Percentiles rank a stretch among this genome's conserved stretches.
phyloP scores from a whole-genome alignment of 495 filamentous ascomycete genomes.

The Talaromyces trachyspermus region DNA sequence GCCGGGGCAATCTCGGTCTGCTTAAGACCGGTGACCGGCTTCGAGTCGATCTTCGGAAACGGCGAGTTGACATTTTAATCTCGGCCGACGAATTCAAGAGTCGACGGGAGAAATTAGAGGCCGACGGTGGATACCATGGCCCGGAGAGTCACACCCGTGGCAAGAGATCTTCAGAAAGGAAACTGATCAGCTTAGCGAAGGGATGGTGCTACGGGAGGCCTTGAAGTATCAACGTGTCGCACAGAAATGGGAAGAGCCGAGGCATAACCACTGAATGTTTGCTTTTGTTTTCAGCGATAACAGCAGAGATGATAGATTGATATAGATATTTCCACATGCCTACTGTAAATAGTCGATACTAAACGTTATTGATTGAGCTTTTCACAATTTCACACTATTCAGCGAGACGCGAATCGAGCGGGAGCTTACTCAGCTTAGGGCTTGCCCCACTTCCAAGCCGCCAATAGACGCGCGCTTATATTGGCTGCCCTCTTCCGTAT shows the following conservation, averaged over 20 bases:
- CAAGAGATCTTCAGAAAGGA: constrained; percentile 46
- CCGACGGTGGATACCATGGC: constrained; percentile 26
- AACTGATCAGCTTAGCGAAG: constrained; percentile 42
- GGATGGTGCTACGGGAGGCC: constrained; percentile 45
- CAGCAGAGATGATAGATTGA: too few species aligned
- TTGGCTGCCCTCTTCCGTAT: too few species aligned
- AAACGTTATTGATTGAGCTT: too few species aligned
- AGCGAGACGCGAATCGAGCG: too few species aligned
- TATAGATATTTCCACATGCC: too few species aligned
- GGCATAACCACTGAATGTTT: constrained; percentile 51
- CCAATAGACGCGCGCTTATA: too few species aligned
- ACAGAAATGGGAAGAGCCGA: constrained; percentile 32
- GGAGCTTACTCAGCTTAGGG: too few species aligned
- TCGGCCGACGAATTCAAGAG: constrained; percentile 54
- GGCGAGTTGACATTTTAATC: constrained; percentile 46
- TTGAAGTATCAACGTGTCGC: constrained; percentile 47
- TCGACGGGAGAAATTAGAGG: constrained; percentile 45
- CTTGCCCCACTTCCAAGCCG: too few species aligned
- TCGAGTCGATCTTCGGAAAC: constrained; percentile 48
- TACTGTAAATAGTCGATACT: too few species aligned
- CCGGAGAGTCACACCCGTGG: constrained; percentile 43
- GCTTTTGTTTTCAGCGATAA: too few species aligned
- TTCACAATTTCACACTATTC: too few species aligned
- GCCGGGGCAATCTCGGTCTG: constrained; percentile 51
- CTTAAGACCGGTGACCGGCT: constrained; percentile 47